Evolutionary conservation across 169 alveolate genomes (phyloP).

Genomic region (Cryptosporidium ubiquitum): DNA sequence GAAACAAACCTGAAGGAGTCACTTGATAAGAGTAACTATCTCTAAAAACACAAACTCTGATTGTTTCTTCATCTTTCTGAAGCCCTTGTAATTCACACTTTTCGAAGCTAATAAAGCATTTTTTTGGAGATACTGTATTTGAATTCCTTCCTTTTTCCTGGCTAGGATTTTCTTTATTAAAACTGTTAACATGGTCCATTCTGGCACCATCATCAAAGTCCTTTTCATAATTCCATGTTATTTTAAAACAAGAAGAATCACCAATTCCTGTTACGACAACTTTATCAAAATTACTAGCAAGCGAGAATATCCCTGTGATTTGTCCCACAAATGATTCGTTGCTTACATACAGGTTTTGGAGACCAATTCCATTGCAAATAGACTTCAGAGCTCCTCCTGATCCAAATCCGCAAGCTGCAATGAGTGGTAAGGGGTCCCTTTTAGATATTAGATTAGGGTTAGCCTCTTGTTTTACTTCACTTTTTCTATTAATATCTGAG

Average conservation of each 20-base stretch:
- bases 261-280: constrained; percentile 6
- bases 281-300: background rate
- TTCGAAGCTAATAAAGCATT: constrained; percentile 4
- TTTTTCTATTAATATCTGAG: background rate
- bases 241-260: constrained; percentile 8
- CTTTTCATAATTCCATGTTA: constrained; percentile 23
- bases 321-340: background rate
- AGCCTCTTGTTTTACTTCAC: background rate
- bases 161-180: background rate
- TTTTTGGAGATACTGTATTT: background rate
- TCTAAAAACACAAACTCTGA: background rate
- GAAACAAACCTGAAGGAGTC: constrained; percentile 29
- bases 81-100: constrained; percentile 30
- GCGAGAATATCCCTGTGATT: background rate
- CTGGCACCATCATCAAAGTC: background rate
- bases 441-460: background rate
- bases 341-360: constrained; percentile 4
- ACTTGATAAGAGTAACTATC: constrained; percentile 18
- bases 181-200: background rate
- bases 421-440: background rate
- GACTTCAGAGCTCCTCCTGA: constrained; percentile 34
- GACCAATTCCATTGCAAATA: constrained; percentile 43
- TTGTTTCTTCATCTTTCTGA: constrained; percentile 35
- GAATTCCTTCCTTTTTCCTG: background rate
- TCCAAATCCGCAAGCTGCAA: constrained; percentile 73